A percentile compares a stretch with the other conserved stretches of the same genome.
Evolutionary conservation across 805 yeast genomes (phyloP).

Genomic region (Schwanniomyces yamadae): DNA sequence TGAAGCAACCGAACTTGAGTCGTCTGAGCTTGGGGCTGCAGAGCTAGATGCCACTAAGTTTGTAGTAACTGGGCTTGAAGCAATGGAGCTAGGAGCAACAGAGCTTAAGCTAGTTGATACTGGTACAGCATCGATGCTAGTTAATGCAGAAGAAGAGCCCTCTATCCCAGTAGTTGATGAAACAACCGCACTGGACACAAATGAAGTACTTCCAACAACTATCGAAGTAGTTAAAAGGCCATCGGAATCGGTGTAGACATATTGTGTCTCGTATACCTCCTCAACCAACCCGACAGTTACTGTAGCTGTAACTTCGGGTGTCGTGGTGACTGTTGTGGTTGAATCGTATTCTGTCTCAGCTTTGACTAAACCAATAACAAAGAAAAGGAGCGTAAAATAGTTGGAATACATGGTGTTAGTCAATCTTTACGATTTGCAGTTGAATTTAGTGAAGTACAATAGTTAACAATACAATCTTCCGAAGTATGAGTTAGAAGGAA

Average conservation of each 20-base stretch:
- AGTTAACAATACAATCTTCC: too few relatives aligned
- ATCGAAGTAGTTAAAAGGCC: slow-evolving; percentile 32
- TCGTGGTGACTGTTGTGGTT: slow-evolving; percentile 24
- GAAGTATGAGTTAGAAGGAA: too few relatives aligned
- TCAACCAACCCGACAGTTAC: slow-evolving; percentile 27
- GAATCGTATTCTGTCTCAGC: slow-evolving; percentile 13
- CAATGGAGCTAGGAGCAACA: slow-evolving; percentile 4
- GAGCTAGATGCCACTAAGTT: neutral
- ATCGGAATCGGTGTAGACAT: slow-evolving; percentile 27
- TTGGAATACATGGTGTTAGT: slow-evolving; percentile 2
- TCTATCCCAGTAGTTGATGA: slow-evolving; percentile 4
- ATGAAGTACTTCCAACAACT: slow-evolving; percentile 17
- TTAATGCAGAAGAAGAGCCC: neutral
- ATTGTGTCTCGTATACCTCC: slow-evolving; percentile 25
- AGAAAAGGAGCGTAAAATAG: slow-evolving; percentile 12
- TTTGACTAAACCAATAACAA: slow-evolving; percentile 7
- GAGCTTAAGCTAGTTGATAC: slow-evolving; percentile 1
- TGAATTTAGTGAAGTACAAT: too few relatives aligned
- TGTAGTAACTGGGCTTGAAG: neutral
- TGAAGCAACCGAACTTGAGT: neutral
- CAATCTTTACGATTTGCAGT: neutral
- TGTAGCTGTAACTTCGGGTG: slow-evolving; percentile 31
- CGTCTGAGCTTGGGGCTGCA: neutral
- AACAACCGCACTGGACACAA: slow-evolving; percentile 6
- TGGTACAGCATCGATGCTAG: neutral